These are phyloP conservation scores for Tuber aestivum DNA, from an alignment of 495 filamentous ascomycete genomes.

Conservation along the genomic window DNA sequence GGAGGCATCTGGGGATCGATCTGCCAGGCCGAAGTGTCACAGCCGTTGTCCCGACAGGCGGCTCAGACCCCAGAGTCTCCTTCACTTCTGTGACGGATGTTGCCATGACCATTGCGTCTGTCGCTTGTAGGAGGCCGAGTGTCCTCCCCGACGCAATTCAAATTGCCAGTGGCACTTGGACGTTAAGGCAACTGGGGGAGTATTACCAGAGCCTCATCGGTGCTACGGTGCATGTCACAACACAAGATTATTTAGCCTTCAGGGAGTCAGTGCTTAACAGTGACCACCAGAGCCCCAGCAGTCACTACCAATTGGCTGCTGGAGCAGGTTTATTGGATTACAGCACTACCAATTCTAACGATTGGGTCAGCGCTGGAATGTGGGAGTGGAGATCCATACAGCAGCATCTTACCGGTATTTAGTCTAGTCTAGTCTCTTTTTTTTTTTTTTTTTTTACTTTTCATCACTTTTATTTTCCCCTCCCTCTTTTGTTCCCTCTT, in stretches of 20 bases:
- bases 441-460: conserved; percentile 8
- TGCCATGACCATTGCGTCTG: conserved; percentile 28
- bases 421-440: conserved; percentile 24
- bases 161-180: conserved; percentile 31
- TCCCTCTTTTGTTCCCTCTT: conserved; percentile 5
- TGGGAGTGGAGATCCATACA: conserved; percentile 34
- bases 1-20: conserved; percentile 28
- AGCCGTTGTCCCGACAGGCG: conserved; percentile 25
- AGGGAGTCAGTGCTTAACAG: conserved; percentile 18
- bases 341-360: conserved; percentile 22
- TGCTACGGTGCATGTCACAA: conserved; percentile 16
- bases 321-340: conserved; percentile 33
- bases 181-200: conserved; percentile 30
- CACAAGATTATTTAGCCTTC: conserved; percentile 22
- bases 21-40: conserved; percentile 27
- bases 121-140: conserved; percentile 20
- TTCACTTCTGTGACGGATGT: conserved; percentile 33
- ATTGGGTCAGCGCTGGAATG: conserved; percentile 20
- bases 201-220: conserved; percentile 20
- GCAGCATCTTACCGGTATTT: conserved; percentile 32
- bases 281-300: conserved; percentile 13
- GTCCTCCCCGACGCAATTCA: conserved; percentile 29
- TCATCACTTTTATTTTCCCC: conserved; percentile 7
- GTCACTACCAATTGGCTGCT: conserved; percentile 31
- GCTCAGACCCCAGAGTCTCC: conserved; percentile 28